phyloP scores from a whole-genome alignment of 495 filamentous ascomycete species.

The Sordaria brevicollis region DNA sequence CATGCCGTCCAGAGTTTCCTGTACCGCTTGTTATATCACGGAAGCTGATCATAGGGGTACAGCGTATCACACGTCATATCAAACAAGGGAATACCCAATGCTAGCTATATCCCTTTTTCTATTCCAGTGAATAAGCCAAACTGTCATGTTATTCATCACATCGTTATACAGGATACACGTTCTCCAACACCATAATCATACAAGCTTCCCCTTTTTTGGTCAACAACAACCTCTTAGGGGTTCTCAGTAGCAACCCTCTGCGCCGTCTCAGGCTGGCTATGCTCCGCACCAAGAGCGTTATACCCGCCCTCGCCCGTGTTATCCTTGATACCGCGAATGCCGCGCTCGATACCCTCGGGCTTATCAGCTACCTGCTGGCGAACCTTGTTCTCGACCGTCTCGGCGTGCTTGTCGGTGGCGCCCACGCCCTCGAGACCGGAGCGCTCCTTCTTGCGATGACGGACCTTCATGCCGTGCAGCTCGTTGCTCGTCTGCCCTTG shows the following conservation, averaged over 20 bases:
- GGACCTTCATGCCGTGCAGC: constrained; percentile 35
- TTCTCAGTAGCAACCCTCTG: constrained; percentile 37
- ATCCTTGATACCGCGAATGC: background rate
- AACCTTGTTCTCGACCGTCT: constrained; percentile 24
- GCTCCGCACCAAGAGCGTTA: constrained; percentile 26
- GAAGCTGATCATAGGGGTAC: background rate
- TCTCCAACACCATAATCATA: background rate
- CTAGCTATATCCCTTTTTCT: background rate
- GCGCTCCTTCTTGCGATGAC: constrained; percentile 41
- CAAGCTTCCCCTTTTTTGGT: background rate
- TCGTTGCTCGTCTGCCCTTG: constrained; percentile 53
- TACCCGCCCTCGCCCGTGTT: constrained; percentile 7
- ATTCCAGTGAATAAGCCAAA: background rate
- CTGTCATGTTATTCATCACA: background rate
- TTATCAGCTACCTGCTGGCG: constrained; percentile 11
- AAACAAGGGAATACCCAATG: background rate
- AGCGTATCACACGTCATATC: background rate
- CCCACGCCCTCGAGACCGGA: constrained; percentile 47
- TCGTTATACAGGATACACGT: background rate
- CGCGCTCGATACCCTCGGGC: constrained; percentile 6
- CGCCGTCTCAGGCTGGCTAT: constrained; percentile 32
- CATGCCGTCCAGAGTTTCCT: background rate
- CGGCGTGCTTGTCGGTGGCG: constrained; percentile 15
- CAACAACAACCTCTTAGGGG: background rate
- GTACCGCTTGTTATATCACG: background rate